Percentiles rank a stretch among this genome's conserved stretches.
phyloP scores from a whole-genome alignment of 2,329 filamentous ascomycete genomes.

The Penicillium vulpinum region DNA sequence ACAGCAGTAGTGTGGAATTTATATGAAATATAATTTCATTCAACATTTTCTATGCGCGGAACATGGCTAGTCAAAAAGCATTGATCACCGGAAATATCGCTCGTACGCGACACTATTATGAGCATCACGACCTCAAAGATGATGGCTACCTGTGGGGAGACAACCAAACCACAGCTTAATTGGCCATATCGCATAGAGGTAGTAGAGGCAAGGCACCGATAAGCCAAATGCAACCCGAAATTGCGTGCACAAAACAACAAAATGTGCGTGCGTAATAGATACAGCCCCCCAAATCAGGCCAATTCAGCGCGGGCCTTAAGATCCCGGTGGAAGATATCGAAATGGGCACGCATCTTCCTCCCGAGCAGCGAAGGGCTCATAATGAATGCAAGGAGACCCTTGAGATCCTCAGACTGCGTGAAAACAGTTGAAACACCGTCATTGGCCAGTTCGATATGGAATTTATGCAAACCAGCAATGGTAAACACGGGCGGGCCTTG shows the following conservation, averaged over 20 bases:
- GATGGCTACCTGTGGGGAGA: not conserved
- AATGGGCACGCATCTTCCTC: conserved; percentile 23
- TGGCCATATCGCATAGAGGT: not conserved
- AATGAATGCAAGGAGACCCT: conserved; percentile 23
- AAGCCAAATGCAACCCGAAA: not conserved
- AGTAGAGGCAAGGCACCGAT: not conserved
- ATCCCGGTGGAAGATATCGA: conserved; percentile 23
- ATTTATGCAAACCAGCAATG: conserved; percentile 27
- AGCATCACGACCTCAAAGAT: not conserved
- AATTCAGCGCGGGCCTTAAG: conserved; percentile 25
- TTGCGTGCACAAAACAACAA: not conserved
- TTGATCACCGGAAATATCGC: not conserved
- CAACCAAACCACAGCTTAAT: not conserved
- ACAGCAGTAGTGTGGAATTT: not conserved
- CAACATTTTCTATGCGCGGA: not conserved
- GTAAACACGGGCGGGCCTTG: conserved; percentile 31
- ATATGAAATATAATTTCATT: not conserved
- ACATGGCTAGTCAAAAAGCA: not conserved
- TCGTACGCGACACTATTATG: not conserved
- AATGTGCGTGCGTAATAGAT: not conserved
- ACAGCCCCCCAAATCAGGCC: conserved; percentile 2
- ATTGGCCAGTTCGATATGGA: conserved; percentile 23
- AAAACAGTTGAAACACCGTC: conserved; percentile 27
- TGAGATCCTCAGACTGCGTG: conserved; percentile 24
- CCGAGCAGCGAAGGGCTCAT: conserved; percentile 26